Conservation (phyloP, 768 basidiomycete species). For the Lactifluus rugatus region DNA sequence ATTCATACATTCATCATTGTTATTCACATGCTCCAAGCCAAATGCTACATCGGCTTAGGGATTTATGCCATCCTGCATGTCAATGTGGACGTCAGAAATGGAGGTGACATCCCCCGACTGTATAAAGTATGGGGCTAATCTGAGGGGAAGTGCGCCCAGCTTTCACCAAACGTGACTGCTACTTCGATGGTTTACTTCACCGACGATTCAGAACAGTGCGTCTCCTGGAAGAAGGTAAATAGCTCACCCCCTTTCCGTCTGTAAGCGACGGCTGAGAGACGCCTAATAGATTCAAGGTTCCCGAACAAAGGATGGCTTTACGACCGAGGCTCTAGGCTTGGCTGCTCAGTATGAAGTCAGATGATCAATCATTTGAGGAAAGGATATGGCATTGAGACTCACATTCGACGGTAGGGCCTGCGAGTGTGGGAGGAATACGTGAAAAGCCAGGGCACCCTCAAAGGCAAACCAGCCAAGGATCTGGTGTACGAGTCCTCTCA, state of each 20-base stretch:
- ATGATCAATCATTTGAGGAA: not conserved
- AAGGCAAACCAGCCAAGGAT: not conserved
- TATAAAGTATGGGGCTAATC: not conserved
- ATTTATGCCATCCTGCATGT: not conserved
- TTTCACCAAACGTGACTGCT: not conserved
- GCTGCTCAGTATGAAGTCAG: slow-evolving; percentile 13
- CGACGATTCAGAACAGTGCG: slow-evolving; percentile 8
- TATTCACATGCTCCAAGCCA: not conserved
- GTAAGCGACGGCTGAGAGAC: not conserved
- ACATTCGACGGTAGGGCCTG: not conserved
- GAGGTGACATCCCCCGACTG: not conserved
- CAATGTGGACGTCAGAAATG: not conserved
- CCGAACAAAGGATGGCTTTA: not conserved
- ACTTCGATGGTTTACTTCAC: slow-evolving; percentile 5
- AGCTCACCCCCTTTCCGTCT: not conserved
- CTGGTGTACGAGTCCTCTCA: slow-evolving; percentile 1
- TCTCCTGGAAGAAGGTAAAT: slow-evolving; percentile 7
- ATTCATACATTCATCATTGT: not conserved
- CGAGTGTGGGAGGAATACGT: slow-evolving; percentile 3
- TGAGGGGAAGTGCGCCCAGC: not conserved
- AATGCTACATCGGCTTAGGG: not conserved
- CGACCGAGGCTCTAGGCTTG: not conserved
- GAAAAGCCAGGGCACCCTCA: not conserved
- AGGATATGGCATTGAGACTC: not conserved
- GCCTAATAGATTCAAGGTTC: not conserved